These are phyloP conservation scores for Peronosclerospora sorghi DNA, from an alignment of 352 stramenopile species.

Conservation along the genomic window DNA sequence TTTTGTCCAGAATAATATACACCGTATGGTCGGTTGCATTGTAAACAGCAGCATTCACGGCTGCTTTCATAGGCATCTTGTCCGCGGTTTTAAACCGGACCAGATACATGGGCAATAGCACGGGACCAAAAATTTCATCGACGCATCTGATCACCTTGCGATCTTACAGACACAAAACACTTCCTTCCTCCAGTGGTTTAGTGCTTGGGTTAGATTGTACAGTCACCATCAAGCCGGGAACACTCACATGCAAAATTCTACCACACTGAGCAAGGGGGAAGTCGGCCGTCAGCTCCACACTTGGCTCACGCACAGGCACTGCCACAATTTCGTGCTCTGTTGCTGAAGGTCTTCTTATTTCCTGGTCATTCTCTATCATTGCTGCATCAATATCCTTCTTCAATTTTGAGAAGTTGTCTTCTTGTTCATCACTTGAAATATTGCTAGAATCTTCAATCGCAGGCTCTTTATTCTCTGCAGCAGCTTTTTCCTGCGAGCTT, in stretches of 20 bases:
- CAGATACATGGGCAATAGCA: constrained; percentile 81
- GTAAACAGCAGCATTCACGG: too few relatives aligned
- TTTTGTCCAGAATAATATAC: constrained; percentile 66
- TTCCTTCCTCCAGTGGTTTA: constrained; percentile 70
- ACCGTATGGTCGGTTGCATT: constrained; percentile 67
- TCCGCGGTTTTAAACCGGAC: constrained; percentile 73
- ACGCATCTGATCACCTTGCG: constrained; percentile 67
- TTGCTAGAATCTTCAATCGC: neutral
- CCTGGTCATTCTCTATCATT: constrained; percentile 59
- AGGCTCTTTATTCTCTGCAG: neutral
- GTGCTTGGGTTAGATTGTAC: constrained; percentile 54
- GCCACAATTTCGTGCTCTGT: constrained; percentile 55
- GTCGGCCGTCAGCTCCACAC: constrained; percentile 57
- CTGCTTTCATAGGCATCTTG: too few relatives aligned
- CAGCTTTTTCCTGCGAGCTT: constrained; percentile 15
- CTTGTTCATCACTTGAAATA: constrained; percentile 22
- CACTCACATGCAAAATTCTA: constrained; percentile 52
- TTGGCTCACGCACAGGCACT: constrained; percentile 47
- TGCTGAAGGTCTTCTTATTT: constrained; percentile 26
- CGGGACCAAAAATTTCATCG: constrained; percentile 76
- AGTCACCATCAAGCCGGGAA: constrained; percentile 55
- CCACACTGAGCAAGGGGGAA: constrained; percentile 63
- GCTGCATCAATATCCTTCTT: too few relatives aligned
- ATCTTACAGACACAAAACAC: constrained; percentile 69
- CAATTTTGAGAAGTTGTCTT: too few relatives aligned